Base-by-base conservation (phyloP, 305 asterid species). In the Salvia sclarea region DNA sequence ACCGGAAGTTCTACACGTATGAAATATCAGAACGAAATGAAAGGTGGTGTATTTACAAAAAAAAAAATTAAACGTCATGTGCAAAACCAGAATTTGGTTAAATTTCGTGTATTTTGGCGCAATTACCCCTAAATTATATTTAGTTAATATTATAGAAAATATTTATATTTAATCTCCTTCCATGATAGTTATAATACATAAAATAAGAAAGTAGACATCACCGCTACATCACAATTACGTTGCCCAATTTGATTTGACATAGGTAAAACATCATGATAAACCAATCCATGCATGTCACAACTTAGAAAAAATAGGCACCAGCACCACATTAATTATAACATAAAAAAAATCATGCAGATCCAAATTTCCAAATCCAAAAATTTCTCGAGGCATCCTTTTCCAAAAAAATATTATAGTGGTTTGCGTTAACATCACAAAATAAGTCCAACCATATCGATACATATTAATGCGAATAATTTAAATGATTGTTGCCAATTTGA, bases 281-380 rank as follows among this genome's bases (percentile, higher is more conserved):
- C 16, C 33, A 71, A n/a, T n/a, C n/a, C n/a, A n/a, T n/a, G n/a
- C n/a, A n/a, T 52, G 70, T 66, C 62, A 59, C 74, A 9, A 24
- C 28, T 35, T 38, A 24, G 54, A 10, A 40, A 45, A 35, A 44
- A 8, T n/a, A 20, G 33, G 45, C 61, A 35, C 37, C 56, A 40
- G 53, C n/a, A 40, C 14, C 25, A 17, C 66, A 66, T 49, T 25
- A 43, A 12, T 73, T 59, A n/a, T n/a, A n/a, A n/a, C n/a, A n/a
- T n/a, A n/a, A n/a, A n/a, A n/a, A n/a, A n/a, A n/a, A n/a, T 21
- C 31, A 10, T 35, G 57, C 22, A 13, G 56, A 0, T 56, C 62
- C 9, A 70, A 65, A 60, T 64, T 61, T 70, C 70, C 69, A 62
- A 52, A 64, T 25, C 66, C 25, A 31, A 59, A 68, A 24, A 68